Evolutionary conservation across 306 rosid genomes (phyloP), one percentile per base, ranked within the genome.

Genomic region (Benincasa hispida): DNA sequence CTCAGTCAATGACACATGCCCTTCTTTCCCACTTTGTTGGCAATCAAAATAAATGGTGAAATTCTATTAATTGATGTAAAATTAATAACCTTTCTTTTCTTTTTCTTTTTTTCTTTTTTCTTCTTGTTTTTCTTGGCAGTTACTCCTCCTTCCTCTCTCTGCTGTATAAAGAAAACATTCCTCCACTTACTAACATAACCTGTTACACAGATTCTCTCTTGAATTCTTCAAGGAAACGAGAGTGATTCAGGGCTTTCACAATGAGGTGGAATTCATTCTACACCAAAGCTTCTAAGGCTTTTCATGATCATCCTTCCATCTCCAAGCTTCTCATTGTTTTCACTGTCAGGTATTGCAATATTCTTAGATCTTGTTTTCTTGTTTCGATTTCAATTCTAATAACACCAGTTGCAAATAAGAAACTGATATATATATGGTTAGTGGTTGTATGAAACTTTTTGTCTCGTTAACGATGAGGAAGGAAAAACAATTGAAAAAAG

Each of bases 191-290:
- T 42, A 42, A 21, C 74, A 39, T 12, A 42, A 69, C 57, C 57
- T 45, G 75, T 24, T 24, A 11, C 21, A 2, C 12, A 2, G 2
- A 13, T 5, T 39, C 8, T 60, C 39, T 15, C n/a, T 25, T 28
- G 10, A 28, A 12, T 17, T 11, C 41, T 61, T 60, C 67, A 3
- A 3, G 18, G 28, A 66, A 66, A 39, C n/a, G 68, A 2, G 3
- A 12, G 53, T 39, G 50, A 66, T 11, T 32, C 73, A 66, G 30
- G 30, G 54, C 34, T 68, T 47, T 47, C 10, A 47, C 76, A 75
- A 87, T 93, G 98, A 41, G 82, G 14, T 83, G 78, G 27, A 72
- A 76, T 76, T 30, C 87, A 58, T 78, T 88, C 85, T 88, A 54
- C 60, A 34, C 83, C 19, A 92, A 81, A 77, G 75, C 89, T 75